A percentile compares a stretch with the other conserved stretches of the same genome.
Conservation (phyloP, 2,329 filamentous ascomycete genomes). For the Fusarium denticulatum region DNA sequence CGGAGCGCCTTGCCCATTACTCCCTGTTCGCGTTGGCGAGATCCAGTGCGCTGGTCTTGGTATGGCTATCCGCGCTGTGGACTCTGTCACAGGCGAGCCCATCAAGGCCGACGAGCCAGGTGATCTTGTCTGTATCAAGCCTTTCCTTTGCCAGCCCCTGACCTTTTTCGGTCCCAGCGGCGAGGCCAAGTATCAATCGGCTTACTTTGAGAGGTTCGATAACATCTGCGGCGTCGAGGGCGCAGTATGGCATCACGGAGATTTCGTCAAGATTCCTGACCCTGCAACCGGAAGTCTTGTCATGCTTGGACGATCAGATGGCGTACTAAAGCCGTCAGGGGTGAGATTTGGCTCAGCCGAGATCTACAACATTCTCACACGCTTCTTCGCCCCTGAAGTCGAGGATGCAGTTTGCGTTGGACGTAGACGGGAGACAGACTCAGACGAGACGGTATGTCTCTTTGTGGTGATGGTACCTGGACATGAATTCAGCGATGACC, state of each 20-base stretch:
- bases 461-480: conserved; percentile 82
- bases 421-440: conserved; percentile 73
- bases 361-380: conserved; percentile 93
- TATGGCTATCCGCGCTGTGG: conserved; percentile 76
- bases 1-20: conserved; percentile 80
- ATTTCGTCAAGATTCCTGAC: conserved; percentile 79
- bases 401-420: conserved; percentile 92
- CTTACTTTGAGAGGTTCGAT: conserved; percentile 88
- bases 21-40: conserved; percentile 77
- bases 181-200: conserved; percentile 78
- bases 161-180: conserved; percentile 79
- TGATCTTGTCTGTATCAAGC: conserved; percentile 85
- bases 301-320: conserved; percentile 93
- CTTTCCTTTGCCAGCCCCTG: conserved; percentile 92
- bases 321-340: conserved; percentile 90
- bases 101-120: conserved; percentile 75
- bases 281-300: conserved; percentile 78
- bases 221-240: conserved; percentile 50
- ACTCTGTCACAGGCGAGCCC: conserved; percentile 65
- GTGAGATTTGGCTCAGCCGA: conserved; percentile 94
- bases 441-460: conserved; percentile 86
- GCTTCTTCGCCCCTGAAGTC: conserved; percentile 80
- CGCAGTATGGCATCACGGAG: conserved; percentile 89
- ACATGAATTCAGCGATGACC: conserved; percentile 64
- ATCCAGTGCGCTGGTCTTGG: conserved; percentile 82